Evolutionary conservation across 1,139 yeast species (phyloP).

Genomic region (Zygoascus hellenicus): DNA sequence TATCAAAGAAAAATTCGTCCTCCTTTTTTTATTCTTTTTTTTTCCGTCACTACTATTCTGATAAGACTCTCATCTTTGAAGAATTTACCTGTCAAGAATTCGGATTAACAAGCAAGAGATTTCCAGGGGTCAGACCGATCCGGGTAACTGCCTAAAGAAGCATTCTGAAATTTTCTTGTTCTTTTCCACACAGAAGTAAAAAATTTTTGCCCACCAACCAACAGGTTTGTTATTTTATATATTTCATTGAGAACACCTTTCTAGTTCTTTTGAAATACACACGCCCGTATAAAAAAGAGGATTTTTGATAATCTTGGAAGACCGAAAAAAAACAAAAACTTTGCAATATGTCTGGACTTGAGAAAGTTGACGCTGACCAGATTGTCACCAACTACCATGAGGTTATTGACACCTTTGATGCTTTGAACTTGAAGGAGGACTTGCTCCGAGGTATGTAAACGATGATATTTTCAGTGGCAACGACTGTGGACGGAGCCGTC

Average conservation of each 20-base stretch:
- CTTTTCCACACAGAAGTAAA: not conserved
- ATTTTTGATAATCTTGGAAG: not conserved
- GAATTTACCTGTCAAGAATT: not conserved
- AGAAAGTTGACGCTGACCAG: slow-evolving; percentile 76
- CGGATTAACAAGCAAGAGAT: too few relatives aligned
- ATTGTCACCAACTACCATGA: slow-evolving; percentile 98
- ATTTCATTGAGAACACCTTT: slow-evolving; percentile 1
- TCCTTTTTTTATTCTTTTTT: too few relatives aligned
- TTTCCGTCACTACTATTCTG: not conserved
- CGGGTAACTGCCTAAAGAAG: slow-evolving; percentile 3
- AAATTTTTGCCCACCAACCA: slow-evolving; percentile 4
- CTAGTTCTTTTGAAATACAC: not conserved
- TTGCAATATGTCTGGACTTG: slow-evolving; percentile 48
- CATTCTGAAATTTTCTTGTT: slow-evolving; percentile 2
- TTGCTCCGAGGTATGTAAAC: slow-evolving; percentile 35
- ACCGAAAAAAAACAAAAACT: not conserved
- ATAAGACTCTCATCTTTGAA: not conserved
- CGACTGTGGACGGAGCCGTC: too few relatives aligned
- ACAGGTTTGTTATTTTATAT: slow-evolving; percentile 4
- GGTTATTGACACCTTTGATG: slow-evolving; percentile 65
- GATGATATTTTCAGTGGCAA: too few relatives aligned
- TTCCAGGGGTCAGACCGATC: too few relatives aligned
- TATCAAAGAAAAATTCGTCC: not conserved
- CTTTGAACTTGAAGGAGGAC: slow-evolving; percentile 39
- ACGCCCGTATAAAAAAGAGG: not conserved